Conservation (phyloP, 2,329 filamentous ascomycete species). For the Fusarium siculi region DNA sequence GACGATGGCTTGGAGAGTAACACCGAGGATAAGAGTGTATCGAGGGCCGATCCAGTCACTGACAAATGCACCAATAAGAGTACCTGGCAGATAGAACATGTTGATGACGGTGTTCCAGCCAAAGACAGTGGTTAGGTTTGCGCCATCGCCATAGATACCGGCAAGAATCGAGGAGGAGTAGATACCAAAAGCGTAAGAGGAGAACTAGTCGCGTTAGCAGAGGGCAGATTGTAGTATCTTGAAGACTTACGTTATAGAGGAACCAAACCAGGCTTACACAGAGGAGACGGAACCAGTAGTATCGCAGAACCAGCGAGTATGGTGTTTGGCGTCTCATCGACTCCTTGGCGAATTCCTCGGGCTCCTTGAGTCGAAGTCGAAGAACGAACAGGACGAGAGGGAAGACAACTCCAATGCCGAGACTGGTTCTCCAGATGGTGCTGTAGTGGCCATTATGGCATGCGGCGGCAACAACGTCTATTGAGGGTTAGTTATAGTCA, state of each 20-base stretch:
- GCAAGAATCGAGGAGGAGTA: slow-evolving; percentile 81
- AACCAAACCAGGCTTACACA: slow-evolving; percentile 84
- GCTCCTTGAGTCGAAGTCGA: slow-evolving; percentile 79
- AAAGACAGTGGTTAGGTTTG: slow-evolving; percentile 79
- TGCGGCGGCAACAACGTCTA: slow-evolving; percentile 64
- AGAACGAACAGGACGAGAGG: slow-evolving; percentile 77
- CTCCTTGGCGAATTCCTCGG: slow-evolving; percentile 78
- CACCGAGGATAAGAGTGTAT: slow-evolving; percentile 76
- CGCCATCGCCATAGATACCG: slow-evolving; percentile 67
- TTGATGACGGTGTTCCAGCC: slow-evolving; percentile 93
- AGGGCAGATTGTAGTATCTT: accelerated
- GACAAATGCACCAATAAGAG: slow-evolving; percentile 78
- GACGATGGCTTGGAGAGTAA: slow-evolving; percentile 77
- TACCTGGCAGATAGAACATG: slow-evolving; percentile 88
- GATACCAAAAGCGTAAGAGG: slow-evolving; percentile 84
- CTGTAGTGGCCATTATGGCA: slow-evolving; percentile 70
- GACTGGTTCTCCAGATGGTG: slow-evolving; percentile 82
- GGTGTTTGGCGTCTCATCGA: slow-evolving; percentile 72
- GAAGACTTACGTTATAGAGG: slow-evolving; percentile 72
- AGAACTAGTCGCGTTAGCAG: slow-evolving; percentile 63
- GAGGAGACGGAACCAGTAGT: slow-evolving; percentile 78
- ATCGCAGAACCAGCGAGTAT: slow-evolving; percentile 66
- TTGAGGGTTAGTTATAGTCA: background rate
- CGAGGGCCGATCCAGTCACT: slow-evolving; percentile 84
- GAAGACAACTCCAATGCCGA: slow-evolving; percentile 83